Percentiles rank a stretch among this genome's conserved stretches.
Evolutionary conservation across 306 rosid species (phyloP).

Genomic region (Senna tora): DNA sequence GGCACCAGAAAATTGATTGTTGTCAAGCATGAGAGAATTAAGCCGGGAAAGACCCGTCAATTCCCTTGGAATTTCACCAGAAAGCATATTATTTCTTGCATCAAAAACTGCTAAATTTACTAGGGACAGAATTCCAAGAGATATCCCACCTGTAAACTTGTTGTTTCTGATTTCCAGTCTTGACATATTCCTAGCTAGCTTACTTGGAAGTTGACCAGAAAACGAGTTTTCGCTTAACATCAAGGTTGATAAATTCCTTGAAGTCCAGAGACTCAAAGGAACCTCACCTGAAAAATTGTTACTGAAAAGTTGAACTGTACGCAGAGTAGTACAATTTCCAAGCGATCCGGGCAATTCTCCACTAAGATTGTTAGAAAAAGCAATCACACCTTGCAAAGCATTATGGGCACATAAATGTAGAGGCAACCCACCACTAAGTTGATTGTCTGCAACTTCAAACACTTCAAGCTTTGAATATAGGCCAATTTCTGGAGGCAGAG

Average conservation of each 20-base stretch:
- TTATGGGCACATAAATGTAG: constrained; percentile 65
- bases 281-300: constrained; percentile 73
- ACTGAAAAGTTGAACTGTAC: constrained; percentile 46
- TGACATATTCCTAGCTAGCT: constrained; percentile 54
- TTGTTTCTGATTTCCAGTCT: constrained; percentile 72
- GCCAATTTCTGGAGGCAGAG: constrained; percentile 78
- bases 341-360: constrained; percentile 65
- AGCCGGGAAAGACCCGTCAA: constrained; percentile 60
- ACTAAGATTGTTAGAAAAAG: constrained; percentile 58
- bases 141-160: constrained; percentile 67
- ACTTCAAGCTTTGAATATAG: constrained; percentile 57
- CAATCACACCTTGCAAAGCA: constrained; percentile 56
- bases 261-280: constrained; percentile 71
- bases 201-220: constrained; percentile 70
- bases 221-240: constrained; percentile 66
- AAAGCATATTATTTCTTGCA: constrained; percentile 67
- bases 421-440: constrained; percentile 66
- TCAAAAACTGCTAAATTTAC: constrained; percentile 57
- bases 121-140: constrained; percentile 53
- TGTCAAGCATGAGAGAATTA: constrained; percentile 55
- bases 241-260: constrained; percentile 52
- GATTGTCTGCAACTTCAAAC: constrained; percentile 69
- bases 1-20: constrained; percentile 69
- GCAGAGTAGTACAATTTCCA: constrained; percentile 61
- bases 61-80: constrained; percentile 66